Percentiles rank a stretch among this genome's conserved stretches.
These are phyloP conservation scores for Bacterosira constricta DNA, from an alignment of 108 stramenopile genomes.

Conservation along the genomic window DNA sequence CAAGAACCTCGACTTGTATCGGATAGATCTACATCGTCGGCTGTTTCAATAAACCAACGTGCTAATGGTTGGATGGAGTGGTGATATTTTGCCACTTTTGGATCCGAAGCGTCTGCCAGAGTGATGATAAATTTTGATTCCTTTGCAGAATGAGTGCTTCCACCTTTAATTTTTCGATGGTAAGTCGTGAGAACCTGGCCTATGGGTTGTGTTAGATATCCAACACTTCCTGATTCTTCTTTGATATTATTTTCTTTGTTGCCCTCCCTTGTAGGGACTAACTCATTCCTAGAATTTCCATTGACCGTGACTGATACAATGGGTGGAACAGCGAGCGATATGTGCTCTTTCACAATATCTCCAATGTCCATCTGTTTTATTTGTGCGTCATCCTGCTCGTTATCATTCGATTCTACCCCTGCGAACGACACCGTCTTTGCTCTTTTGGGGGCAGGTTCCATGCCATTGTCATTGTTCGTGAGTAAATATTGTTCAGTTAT, in stretches of 20 bases:
- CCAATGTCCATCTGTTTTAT: constrained; percentile 26
- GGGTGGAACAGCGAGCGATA: constrained; percentile 33
- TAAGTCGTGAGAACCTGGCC: constrained; percentile 32
- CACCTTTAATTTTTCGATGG: constrained; percentile 29
- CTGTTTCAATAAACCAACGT: constrained; percentile 57
- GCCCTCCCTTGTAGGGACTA: background rate
- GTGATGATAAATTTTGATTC: constrained; percentile 40
- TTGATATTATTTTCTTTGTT: background rate
- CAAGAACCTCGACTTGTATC: constrained; percentile 41
- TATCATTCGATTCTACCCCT: background rate
- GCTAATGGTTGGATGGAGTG: constrained; percentile 41
- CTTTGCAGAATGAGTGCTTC: background rate
- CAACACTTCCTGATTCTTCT: background rate
- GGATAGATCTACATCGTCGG: constrained; percentile 51
- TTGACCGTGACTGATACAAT: constrained; percentile 27
- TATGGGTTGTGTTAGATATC: constrained; percentile 23
- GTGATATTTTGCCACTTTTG: constrained; percentile 37
- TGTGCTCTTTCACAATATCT: constrained; percentile 23
- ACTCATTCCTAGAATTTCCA: background rate
- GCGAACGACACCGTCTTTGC: background rate
- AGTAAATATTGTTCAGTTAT: background rate
- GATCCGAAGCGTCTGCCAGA: constrained; percentile 40
- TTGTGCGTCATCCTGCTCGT: background rate
- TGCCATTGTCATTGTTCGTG: background rate
- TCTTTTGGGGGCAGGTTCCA: constrained; percentile 23